phyloP scores from a whole-genome alignment of 768 basidiomycete genomes.

The Lentinula detonsa region DNA sequence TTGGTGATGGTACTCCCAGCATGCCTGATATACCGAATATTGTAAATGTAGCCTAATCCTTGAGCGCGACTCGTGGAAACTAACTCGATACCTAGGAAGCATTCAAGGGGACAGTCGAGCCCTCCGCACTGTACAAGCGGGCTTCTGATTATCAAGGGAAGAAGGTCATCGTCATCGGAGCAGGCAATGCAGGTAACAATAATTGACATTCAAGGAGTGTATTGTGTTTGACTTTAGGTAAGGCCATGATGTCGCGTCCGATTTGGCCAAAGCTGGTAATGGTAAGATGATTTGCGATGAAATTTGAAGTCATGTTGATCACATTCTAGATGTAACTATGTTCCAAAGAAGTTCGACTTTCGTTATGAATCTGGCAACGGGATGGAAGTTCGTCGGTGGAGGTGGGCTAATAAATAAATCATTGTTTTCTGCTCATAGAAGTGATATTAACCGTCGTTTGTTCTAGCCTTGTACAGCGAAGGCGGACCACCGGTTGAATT shows the following conservation, averaged over 20 bases:
- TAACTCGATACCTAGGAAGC: not conserved
- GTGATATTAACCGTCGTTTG: not conserved
- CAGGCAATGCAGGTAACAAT: conserved; percentile 34
- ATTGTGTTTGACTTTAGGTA: not conserved
- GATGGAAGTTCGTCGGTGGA: conserved; percentile 9
- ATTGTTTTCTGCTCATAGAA: not conserved
- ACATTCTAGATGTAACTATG: conserved; percentile 34
- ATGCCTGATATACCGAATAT: conserved; percentile 22
- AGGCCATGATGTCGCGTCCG: conserved; percentile 1
- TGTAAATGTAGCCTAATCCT: not conserved
- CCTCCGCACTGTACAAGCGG: conserved; percentile 7
- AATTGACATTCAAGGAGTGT: not conserved
- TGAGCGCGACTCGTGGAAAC: not conserved
- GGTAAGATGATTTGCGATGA: not conserved
- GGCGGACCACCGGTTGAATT: conserved; percentile 40
- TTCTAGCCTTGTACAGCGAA: conserved; percentile 31
- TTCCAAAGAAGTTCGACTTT: conserved; percentile 50
- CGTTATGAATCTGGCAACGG: conserved; percentile 33
- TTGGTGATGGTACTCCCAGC: conserved; percentile 32
- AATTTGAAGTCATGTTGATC: too few relatives aligned
- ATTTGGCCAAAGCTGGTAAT: not conserved
- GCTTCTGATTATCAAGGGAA: conserved; percentile 32
- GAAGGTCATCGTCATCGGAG: conserved; percentile 44
- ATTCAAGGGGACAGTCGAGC: not conserved
- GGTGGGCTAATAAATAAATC: conserved; percentile 5